A percentile compares a stretch with the other conserved stretches of the same genome.
These are phyloP conservation scores for Chimonanthus praecox DNA, from an alignment of 164 flowering plant species.

Conservation along the genomic window DNA sequence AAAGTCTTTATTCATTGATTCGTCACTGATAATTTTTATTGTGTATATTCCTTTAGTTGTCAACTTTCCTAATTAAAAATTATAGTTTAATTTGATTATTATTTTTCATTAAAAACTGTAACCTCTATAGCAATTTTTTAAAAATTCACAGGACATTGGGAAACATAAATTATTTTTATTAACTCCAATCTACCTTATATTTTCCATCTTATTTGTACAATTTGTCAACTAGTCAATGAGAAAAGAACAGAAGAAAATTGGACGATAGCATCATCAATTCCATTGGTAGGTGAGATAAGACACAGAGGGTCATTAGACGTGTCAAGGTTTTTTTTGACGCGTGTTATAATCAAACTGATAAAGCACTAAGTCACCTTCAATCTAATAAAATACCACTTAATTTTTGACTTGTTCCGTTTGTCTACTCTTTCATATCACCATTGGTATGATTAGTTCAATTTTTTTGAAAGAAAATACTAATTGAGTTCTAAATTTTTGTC, in stretches of 20 bases:
- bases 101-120: too few species aligned
- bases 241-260: not conserved
- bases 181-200: too few species aligned
- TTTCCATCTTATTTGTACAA: not conserved
- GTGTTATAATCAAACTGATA: slow-evolving; percentile 15
- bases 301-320: not conserved
- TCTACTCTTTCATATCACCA: not conserved
- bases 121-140: not conserved
- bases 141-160: not conserved
- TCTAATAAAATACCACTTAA: slow-evolving; percentile 6
- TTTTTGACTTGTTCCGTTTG: not conserved
- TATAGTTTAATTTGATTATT: too few species aligned
- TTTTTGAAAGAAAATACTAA: too few species aligned
- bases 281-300: slow-evolving; percentile 1
- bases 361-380: slow-evolving; percentile 28
- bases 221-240: not conserved
- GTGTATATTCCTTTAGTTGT: too few species aligned
- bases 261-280: not conserved
- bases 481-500: too few species aligned
- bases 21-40: too few species aligned
- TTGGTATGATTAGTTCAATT: not conserved
- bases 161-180: too few species aligned
- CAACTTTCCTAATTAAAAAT: too few species aligned
- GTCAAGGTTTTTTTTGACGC: not conserved
- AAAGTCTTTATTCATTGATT: too few species aligned